These are phyloP conservation scores for Diaporthe amygdali DNA, from an alignment of 2,329 filamentous ascomycete genomes.

Conservation along the genomic window DNA sequence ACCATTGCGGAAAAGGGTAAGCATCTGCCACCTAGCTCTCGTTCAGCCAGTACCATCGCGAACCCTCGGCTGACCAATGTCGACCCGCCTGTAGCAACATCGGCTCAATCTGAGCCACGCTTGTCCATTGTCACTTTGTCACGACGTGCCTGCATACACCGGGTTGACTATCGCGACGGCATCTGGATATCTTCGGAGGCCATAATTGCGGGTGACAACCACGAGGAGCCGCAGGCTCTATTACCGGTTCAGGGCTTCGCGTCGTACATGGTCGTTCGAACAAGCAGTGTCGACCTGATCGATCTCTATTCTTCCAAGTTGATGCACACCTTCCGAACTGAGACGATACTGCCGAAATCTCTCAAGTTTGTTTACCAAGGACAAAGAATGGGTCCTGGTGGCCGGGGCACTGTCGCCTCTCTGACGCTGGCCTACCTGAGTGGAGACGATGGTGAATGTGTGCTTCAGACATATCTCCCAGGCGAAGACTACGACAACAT, in stretches of 20 bases:
- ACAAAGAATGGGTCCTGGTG: conserved; percentile 57
- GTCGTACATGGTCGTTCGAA: conserved; percentile 65
- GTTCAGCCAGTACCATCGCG: neutral
- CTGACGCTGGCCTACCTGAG: conserved; percentile 70
- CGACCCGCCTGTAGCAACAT: conserved; percentile 21
- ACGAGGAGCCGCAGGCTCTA: conserved; percentile 58
- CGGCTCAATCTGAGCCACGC: conserved; percentile 28
- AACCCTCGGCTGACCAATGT: neutral
- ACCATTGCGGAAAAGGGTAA: conserved; percentile 52
- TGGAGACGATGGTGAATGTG: conserved; percentile 62
- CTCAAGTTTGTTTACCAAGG: conserved; percentile 65
- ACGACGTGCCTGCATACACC: conserved; percentile 54
- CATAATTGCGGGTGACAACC: conserved; percentile 41
- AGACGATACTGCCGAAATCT: conserved; percentile 62
- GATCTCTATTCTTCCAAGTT: conserved; percentile 61
- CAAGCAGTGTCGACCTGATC: conserved; percentile 62
- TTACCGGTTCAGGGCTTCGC: conserved; percentile 63
- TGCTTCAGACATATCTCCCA: conserved; percentile 68
- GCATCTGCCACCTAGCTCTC: conserved; percentile 24
- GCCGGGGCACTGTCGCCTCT: conserved; percentile 61
- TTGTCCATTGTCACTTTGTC: conserved; percentile 54
- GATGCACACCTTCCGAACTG: conserved; percentile 67
- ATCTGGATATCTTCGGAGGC: conserved; percentile 58
- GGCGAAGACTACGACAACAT: conserved; percentile 59
- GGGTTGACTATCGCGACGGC: conserved; percentile 46